These are phyloP conservation scores for Hirschfeldia incana DNA, from an alignment of 345 rosid genomes.

Conservation along the genomic window DNA sequence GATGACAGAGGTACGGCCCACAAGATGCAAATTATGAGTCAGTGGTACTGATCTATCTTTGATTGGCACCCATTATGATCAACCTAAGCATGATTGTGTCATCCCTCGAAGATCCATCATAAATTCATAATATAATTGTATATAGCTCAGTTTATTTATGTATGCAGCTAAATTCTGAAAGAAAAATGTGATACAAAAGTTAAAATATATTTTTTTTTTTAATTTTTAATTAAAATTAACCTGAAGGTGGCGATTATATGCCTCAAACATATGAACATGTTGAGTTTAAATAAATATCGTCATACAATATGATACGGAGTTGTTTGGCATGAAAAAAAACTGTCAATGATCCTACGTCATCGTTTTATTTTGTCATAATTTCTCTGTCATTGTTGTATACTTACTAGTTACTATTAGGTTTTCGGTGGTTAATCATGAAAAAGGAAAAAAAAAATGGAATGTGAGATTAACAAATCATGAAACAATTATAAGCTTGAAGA, in stretches of 20 bases:
- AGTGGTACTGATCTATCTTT: conserved; percentile 30
- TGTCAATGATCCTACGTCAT: neutral
- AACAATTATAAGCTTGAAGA: neutral
- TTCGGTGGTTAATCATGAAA: neutral
- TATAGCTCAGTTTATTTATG: neutral
- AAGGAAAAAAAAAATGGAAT: neutral
- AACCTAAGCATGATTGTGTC: conserved; percentile 32
- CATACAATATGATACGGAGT: neutral
- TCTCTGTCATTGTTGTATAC: too few relatives aligned
- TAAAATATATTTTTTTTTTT: too few relatives aligned
- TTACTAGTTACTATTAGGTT: neutral
- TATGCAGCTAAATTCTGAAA: conserved; percentile 17
- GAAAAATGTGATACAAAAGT: neutral
- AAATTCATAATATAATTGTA: neutral
- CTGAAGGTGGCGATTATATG: neutral
- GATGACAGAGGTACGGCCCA: conserved; percentile 9
- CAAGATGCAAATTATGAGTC: conserved; percentile 21
- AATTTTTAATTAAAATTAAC: neutral
- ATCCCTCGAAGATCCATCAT: conserved; percentile 20
- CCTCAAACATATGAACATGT: neutral
- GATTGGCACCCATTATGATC: conserved; percentile 34
- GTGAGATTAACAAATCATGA: neutral
- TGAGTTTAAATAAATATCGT: neutral
- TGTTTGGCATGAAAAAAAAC: neutral
- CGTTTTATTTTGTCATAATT: too few relatives aligned